These are phyloP conservation scores for Penicillium antarcticum DNA, from an alignment of 495 filamentous ascomycete genomes.

Conservation along the genomic window DNA sequence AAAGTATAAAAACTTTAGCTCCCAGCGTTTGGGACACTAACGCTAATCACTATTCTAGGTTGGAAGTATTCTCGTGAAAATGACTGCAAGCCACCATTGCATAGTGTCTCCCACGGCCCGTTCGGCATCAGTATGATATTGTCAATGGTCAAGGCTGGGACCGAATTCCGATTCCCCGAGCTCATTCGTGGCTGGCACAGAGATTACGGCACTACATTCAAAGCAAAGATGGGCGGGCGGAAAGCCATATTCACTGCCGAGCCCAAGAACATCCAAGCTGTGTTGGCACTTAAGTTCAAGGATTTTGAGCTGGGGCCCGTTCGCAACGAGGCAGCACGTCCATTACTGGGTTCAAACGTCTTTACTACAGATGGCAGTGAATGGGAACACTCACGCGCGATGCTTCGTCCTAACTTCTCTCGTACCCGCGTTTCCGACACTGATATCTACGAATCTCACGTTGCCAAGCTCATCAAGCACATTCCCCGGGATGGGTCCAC, in stretches of 20 bases:
- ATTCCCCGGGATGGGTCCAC: conserved; percentile 47
- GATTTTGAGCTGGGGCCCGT: conserved; percentile 57
- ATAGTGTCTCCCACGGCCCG: conserved; percentile 1
- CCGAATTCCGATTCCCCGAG: conserved; percentile 2
- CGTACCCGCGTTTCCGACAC: conserved; percentile 59
- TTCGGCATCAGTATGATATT: conserved; percentile 3
- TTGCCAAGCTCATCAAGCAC: conserved; percentile 44
- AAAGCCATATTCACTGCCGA: conserved; percentile 51
- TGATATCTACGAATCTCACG: conserved; percentile 57
- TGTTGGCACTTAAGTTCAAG: conserved; percentile 57
- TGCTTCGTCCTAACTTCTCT: conserved; percentile 63
- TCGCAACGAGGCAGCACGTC: conserved; percentile 45
- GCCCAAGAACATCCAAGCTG: conserved; percentile 59
- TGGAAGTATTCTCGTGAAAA: conserved; percentile 9
- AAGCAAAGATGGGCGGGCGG: conserved; percentile 12
- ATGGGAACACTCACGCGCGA: conserved; percentile 63
- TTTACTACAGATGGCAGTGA: conserved; percentile 63
- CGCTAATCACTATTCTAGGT: background rate
- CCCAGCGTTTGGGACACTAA: background rate
- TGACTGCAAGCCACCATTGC: conserved; percentile 2
- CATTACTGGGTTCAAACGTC: conserved; percentile 65
- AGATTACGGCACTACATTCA: conserved; percentile 10
- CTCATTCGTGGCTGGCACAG: conserved; percentile 8
- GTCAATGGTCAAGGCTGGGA: background rate
- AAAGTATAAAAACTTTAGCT: background rate